Evolutionary conservation across 2,329 filamentous ascomycete species (phyloP), one percentile per base, ranked within the genome.

Genomic region (Beauveria medogensis): DNA sequence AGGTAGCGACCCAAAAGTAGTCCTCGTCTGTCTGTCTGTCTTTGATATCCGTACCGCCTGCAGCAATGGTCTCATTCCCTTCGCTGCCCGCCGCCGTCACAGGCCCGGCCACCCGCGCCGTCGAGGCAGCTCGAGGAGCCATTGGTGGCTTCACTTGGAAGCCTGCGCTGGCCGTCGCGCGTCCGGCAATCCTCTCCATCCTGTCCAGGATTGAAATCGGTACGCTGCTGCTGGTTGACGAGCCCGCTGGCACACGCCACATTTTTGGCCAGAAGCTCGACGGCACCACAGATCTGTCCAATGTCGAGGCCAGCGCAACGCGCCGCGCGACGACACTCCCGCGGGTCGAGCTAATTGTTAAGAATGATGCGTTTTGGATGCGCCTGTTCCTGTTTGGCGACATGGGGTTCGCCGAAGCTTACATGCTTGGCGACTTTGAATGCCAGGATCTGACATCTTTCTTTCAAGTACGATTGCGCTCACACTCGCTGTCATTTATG

Each of bases 331-430:
- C 68, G 57, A 67, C 68, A 2, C 67, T 74, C 1, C 77, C 77
- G 2, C 71, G 74, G 5, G 78, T 84, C 3, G 80, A 85, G 65
- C 72, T 90, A 40, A 76, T 80, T 14, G 80, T 90, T 9, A 81
- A 82, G 68, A 82, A 82, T 66, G 86, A 89, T 64, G 78, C 84
- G 34, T 90, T 90, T 69, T 91, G 87, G 87, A 80, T 89, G 67
- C 80, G 87, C 46, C 72, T 89, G 56, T 78, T 87, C 51, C 73
- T 91, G 30, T 89, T 89, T 68, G 85, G 83, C 43, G 88, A 91
- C 70, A 90, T 91, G 86, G 88, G 88, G 3, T 89, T 91, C 64
- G 83, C 87, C 14, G 85, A 89, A 70, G 82, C 85, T 30, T 90
- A 88, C 68, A 90, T 91, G 86, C 77, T 90, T 18, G 85, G 84